Base-by-base conservation (phyloP, 2,329 filamentous ascomycete species). In the Purpureocillium lavendulum region DNA sequence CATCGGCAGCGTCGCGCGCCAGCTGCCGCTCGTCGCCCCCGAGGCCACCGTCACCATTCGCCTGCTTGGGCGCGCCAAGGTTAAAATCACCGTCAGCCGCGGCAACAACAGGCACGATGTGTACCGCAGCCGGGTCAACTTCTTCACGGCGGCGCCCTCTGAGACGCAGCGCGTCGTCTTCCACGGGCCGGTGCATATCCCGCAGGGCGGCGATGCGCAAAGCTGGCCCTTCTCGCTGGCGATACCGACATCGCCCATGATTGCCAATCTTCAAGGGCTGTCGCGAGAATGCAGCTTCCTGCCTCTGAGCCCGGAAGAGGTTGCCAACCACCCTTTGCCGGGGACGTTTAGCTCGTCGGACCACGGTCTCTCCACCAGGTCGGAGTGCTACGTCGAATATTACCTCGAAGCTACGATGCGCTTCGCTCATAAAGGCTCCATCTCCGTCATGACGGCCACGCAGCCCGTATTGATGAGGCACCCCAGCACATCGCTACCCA, bases 361-460 rank as follows among this genome's bases (percentile, higher is more conserved):
- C 16, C 7, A 18, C 33, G 31, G 35, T 11, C 39, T 40, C 8
- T 31, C 26, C 18, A 46, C 41, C 1, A 37, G 17, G 1, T 48
- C 46, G n/a, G 48, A 58, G 15, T 43, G 45, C 4, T 58, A 49
- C 9, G 57, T 61, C n/a, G 59, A 67, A 33, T 66, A 66, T 32
- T 53, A 49, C 10, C 41, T 67, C 2, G 41, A 58, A 26, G 60
- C 60, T 0, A 42, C 45, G 2, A 29, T 64, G 2, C 37, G n/a
- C 4, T 46, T 45, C 30, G 44, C 38, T 1, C 34, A 24, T 0
- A 18, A 37, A 3, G 37, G 26, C 2, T 17, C 10, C 2, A 33
- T 8, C 4, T 35, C 48, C 8, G 34, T n/a, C 1, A 8, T 34
- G 1, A 29, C 42, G 4, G 59, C 49, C 1, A 44, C 29, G 0